Conservation (phyloP, 2,329 filamentous ascomycete species). For the Fusarium redolens region DNA sequence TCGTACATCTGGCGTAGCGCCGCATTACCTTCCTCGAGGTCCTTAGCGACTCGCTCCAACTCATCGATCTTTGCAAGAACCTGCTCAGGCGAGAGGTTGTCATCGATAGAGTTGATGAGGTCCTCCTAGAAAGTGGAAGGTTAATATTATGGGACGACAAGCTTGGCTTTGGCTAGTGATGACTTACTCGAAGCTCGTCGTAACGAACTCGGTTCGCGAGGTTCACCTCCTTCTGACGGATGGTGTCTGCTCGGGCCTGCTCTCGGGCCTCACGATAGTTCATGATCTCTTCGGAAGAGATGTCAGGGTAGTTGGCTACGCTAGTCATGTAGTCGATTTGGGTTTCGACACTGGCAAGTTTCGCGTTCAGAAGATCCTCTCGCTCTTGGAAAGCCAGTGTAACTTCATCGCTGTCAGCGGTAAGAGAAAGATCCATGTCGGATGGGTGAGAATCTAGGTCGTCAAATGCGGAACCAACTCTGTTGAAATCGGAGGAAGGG, state of each 20-base stretch:
- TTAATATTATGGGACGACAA: not conserved
- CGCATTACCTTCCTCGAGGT: fast-evolving
- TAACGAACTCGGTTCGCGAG: not conserved
- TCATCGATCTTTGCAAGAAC: fast-evolving
- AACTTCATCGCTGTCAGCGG: not conserved
- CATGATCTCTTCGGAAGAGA: not conserved
- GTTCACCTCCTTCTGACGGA: not conserved
- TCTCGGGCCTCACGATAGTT: not conserved
- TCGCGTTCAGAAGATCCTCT: not conserved
- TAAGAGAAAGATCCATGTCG: not conserved
- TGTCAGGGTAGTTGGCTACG: not conserved
- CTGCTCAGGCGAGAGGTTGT: fast-evolving
- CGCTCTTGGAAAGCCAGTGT: not conserved
- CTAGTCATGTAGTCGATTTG: not conserved
- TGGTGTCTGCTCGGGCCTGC: not conserved
- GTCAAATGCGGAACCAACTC: not conserved
- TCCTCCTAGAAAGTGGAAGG: not conserved
- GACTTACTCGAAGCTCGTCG: not conserved
- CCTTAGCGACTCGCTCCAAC: fast-evolving
- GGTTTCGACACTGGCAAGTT: not conserved
- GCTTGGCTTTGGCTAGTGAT: not conserved
- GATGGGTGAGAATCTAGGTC: not conserved
- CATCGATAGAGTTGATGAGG: fast-evolving
- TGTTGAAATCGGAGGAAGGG: not conserved
- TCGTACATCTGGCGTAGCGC: not conserved